Base-by-base conservation (phyloP, 1,284 basidiomycete species). In the Phellopilus nigrolimitatus region DNA sequence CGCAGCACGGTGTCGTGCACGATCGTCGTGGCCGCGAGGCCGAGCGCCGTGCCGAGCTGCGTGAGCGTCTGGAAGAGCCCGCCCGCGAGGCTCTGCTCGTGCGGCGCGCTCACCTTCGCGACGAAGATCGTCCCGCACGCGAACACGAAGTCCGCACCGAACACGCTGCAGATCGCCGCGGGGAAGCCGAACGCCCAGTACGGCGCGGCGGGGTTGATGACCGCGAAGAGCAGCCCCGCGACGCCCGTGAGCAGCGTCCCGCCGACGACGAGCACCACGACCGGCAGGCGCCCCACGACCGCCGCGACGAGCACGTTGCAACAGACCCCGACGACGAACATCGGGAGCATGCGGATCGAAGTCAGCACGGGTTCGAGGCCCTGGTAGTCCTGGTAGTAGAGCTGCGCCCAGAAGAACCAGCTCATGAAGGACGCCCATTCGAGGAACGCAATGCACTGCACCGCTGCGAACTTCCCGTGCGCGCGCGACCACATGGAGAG, bases 171-270 rank as follows among this genome's bases (percentile, higher is more conserved):
- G 56, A 85, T 73, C 34, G 90, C 81, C 0, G 84, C 80, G 3
- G 89, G 87, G 70, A 95, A 93, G 12, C 83, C 84, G 52, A 78
- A 87, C 1, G 80, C 80, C 90, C 90, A 93, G 64, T 87, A 95
- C 0, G 79, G 66, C 3, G 73, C 73, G 3, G 69, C 56, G 0
- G 82, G 75, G 12, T 78, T 61, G 53, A 91, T 82, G 4, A 89
- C 61, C 0, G 88, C 88, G 57, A 92, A 88, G 3, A 93, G 70
- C 24, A 92, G 67, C 52, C 79, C 80, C 0, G 86, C 84, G 13
- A 73, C 57, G 1, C 74, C 73, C 0, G 90, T 88, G n/a, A 80
- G 64, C 6, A 79, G 55, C 1, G 82, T 83, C 21, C 84, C 85
- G 15, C 68, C 55, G 84, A 82, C 71, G 28, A 83, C 66, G 45